Percentiles rank a stretch among this genome's conserved stretches.
Conservation (phyloP, 2,329 filamentous ascomycete species). For the Dendryphion nanum region DNA sequence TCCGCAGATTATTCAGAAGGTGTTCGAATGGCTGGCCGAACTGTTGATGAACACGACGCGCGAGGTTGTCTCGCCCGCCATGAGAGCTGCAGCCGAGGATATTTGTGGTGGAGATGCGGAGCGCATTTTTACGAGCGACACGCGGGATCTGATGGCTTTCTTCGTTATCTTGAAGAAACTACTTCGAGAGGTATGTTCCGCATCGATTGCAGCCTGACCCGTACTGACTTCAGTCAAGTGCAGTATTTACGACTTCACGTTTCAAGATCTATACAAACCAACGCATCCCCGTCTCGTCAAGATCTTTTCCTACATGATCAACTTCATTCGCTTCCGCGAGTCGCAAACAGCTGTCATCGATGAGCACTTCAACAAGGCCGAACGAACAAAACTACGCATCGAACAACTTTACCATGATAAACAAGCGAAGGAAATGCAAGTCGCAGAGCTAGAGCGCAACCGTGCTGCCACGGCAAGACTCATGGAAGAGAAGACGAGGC, state of each 20-base stretch:
- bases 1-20: slow-evolving; percentile 89
- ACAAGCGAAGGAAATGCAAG: slow-evolving; percentile 75
- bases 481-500: slow-evolving; percentile 77
- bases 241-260: slow-evolving; percentile 89
- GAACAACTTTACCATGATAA: slow-evolving; percentile 84
- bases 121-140: slow-evolving; percentile 74
- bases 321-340: slow-evolving; percentile 96
- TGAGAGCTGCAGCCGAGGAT: slow-evolving; percentile 88
- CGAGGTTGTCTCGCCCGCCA: slow-evolving; percentile 89
- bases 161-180: slow-evolving; percentile 80
- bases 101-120: slow-evolving; percentile 82
- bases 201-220: neutral
- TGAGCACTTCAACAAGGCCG: slow-evolving; percentile 87
- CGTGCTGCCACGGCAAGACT: slow-evolving; percentile 77
- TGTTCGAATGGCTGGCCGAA: slow-evolving; percentile 97
- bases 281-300: slow-evolving; percentile 87
- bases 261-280: slow-evolving; percentile 86
- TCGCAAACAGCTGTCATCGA: slow-evolving; percentile 87
- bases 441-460: slow-evolving; percentile 79
- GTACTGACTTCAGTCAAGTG: slow-evolving; percentile 54
- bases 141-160: slow-evolving; percentile 93
- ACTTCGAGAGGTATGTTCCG: slow-evolving; percentile 59
- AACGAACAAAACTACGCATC: slow-evolving; percentile 82
- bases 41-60: slow-evolving; percentile 90
- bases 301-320: slow-evolving; percentile 97